phyloP scores from a whole-genome alignment of 225 moss, liverwort and hornwort genomes.

The Sphagnum contortum region DNA sequence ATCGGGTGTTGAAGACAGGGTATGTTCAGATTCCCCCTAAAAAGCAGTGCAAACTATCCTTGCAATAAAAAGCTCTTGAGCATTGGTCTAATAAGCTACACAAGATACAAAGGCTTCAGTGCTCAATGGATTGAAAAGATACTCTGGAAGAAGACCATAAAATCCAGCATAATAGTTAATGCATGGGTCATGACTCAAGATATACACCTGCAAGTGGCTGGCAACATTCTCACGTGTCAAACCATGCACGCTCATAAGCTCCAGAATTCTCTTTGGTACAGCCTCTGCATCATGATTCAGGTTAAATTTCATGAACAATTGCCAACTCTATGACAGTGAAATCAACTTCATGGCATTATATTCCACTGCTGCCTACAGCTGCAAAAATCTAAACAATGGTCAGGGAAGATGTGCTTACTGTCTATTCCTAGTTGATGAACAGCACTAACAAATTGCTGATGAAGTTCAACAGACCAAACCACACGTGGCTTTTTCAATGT shows the following conservation, averaged over 20 bases:
- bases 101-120: not conserved
- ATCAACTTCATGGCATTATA: no score
- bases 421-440: slow-evolving; percentile 83
- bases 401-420: slow-evolving; percentile 37
- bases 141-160: no score
- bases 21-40: no score
- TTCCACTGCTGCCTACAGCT: no score
- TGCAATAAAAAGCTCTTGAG: not conserved
- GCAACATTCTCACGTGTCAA: slow-evolving; percentile 83
- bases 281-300: slow-evolving; percentile 48
- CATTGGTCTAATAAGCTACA: no score
- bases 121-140: no score
- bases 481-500: slow-evolving; percentile 83
- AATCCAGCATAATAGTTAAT: no score
- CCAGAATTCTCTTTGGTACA: slow-evolving; percentile 83
- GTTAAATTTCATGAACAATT: no score
- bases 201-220: slow-evolving; percentile 71
- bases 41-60: no score
- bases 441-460: slow-evolving; percentile 79
- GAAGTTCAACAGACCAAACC: slow-evolving; percentile 86
- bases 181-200: no score
- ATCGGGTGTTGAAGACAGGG: no score
- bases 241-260: slow-evolving; percentile 80
- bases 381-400: no score
- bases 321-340: not conserved